Percentiles rank a stretch among this genome's conserved stretches.
Evolutionary conservation across 768 basidiomycete species (phyloP).

Genomic region (Sistotremastrum niveocremeum): DNA sequence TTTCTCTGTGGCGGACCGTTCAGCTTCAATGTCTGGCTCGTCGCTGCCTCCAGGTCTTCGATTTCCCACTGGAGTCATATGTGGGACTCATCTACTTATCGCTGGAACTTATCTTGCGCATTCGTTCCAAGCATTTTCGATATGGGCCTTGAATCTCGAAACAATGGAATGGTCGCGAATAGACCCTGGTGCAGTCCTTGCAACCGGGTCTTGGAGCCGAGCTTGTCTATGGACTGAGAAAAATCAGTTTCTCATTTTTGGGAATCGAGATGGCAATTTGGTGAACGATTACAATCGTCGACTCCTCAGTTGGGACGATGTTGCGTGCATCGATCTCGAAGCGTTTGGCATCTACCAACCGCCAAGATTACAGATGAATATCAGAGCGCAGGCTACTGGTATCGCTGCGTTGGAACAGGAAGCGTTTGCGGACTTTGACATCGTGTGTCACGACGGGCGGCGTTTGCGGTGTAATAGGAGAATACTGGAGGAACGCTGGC

Average conservation of each 20-base stretch:
- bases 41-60: constrained; percentile 88
- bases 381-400: constrained; percentile 73
- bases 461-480: constrained; percentile 70
- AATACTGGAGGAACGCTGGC: constrained; percentile 84
- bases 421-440: constrained; percentile 78
- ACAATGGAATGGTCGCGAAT: constrained; percentile 79
- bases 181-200: constrained; percentile 75
- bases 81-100: constrained; percentile 84
- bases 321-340: constrained; percentile 82
- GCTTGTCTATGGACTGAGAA: constrained; percentile 76
- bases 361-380: constrained; percentile 48
- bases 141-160: constrained; percentile 86
- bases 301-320: constrained; percentile 82
- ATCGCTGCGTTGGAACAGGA: constrained; percentile 72
- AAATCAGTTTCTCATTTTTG: constrained; percentile 83
- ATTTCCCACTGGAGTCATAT: constrained; percentile 88
- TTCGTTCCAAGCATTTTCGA: constrained; percentile 86
- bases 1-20: constrained; percentile 71
- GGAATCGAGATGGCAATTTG: constrained; percentile 75
- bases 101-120: constrained; percentile 94
- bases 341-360: constrained; percentile 94
- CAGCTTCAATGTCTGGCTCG: constrained; percentile 63
- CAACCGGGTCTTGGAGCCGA: constrained; percentile 89
- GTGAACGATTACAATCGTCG: constrained; percentile 90
- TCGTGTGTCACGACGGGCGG: constrained; percentile 84